Conservation (phyloP, 2,329 filamentous ascomycete genomes). For the Trichophaea hybrida region DNA sequence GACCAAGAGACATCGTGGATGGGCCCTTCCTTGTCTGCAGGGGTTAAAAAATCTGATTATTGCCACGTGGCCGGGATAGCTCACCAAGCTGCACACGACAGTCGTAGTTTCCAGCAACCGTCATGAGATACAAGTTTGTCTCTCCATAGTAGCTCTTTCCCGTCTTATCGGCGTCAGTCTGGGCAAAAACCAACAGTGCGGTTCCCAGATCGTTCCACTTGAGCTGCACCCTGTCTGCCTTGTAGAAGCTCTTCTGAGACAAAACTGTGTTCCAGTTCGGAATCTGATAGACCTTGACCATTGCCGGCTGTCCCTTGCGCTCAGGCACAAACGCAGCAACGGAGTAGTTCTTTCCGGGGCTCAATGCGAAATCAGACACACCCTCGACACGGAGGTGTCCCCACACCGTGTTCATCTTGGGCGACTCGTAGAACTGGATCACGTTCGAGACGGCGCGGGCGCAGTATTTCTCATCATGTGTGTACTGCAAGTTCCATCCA, state of each 20-base stretch:
- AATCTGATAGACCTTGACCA: conserved; percentile 87
- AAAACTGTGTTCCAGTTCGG: conserved; percentile 70
- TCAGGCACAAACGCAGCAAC: conserved; percentile 92
- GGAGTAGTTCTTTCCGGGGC: conserved; percentile 77
- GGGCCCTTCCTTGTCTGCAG: conserved; percentile 78
- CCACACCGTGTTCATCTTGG: conserved; percentile 75
- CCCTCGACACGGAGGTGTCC: conserved; percentile 91
- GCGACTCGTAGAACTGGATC: conserved; percentile 89
- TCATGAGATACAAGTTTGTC: conserved; percentile 90
- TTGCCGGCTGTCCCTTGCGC: conserved; percentile 87
- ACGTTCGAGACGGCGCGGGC: conserved; percentile 91
- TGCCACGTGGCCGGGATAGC: conserved; percentile 21
- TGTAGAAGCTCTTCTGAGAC: conserved; percentile 98
- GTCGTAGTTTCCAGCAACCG: conserved; percentile 80
- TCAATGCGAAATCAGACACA: conserved; percentile 74
- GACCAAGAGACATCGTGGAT: conserved; percentile 99
- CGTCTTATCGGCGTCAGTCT: conserved; percentile 95
- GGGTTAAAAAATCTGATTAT: not conserved
- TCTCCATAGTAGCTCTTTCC: conserved; percentile 99
- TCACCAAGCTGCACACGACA: conserved; percentile 65
- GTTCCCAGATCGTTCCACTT: conserved; percentile 95
- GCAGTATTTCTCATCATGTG: conserved; percentile 80
- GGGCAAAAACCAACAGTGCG: conserved; percentile 80
- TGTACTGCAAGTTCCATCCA: conserved; percentile 96
- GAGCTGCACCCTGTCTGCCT: conserved; percentile 95